These are phyloP conservation scores for Vachellia collinsii DNA, from an alignment of 306 rosid species.

Conservation along the genomic window DNA sequence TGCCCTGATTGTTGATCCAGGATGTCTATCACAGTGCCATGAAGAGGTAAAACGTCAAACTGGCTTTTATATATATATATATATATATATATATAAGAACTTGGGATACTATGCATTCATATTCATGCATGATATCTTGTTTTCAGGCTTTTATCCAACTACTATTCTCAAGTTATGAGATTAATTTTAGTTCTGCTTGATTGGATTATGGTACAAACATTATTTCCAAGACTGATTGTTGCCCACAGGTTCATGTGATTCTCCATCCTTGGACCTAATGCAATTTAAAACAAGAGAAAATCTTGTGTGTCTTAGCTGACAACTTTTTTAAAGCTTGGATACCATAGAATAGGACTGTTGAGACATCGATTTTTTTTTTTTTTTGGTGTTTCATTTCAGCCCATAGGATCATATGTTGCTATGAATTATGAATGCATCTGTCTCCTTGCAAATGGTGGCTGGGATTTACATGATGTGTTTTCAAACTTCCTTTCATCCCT, in stretches of 20 bases:
- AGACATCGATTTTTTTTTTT: conserved; percentile 15
- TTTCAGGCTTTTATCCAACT: not conserved
- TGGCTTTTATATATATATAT: not conserved
- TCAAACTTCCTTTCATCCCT: conserved; percentile 12
- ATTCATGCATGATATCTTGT: not conserved
- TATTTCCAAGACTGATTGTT: conserved; percentile 1
- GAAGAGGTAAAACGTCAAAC: conserved; percentile 58
- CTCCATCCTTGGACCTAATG: not conserved
- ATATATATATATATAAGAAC: not conserved
- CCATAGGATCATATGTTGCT: not conserved
- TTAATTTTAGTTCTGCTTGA: not conserved
- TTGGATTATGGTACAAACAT: not conserved
- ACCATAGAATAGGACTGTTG: not conserved
- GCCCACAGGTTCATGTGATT: not conserved
- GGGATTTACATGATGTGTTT: conserved; percentile 13
- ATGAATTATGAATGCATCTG: not conserved
- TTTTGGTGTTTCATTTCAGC: conserved; percentile 17
- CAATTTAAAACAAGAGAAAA: not conserved
- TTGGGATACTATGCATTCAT: not conserved
- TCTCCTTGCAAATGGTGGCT: not conserved
- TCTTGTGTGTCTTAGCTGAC: conserved; percentile 17
- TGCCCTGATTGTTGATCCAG: conserved; percentile 90
- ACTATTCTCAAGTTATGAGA: conserved; percentile 1
- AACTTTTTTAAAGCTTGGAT: conserved; percentile 9
- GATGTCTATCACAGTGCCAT: conserved; percentile 72